Base-by-base conservation (phyloP, 2,329 filamentous ascomycete species). In the Pezicula neosporulosa region DNA sequence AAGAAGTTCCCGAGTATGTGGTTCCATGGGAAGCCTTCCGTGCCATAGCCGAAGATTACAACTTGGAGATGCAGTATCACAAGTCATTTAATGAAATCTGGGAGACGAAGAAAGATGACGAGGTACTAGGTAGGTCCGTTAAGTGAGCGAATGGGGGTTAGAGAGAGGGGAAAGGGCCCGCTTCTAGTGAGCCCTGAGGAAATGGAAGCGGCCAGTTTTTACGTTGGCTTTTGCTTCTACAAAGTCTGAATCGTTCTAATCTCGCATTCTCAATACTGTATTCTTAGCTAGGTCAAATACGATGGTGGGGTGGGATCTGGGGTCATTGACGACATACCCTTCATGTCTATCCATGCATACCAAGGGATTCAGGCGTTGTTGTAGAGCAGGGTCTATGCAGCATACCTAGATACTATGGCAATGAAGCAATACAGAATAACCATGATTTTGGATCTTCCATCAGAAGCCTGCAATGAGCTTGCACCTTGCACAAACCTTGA, bases 1-100 rank as follows among this genome's bases (percentile, higher is more conserved):
- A 97, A 68, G 89, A 92, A 66, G 90, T 96, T 7, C 93, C 94
- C 2, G 94, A 99, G 73, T 99, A 96, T 67, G 93, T 99, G 1
- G 94, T 99, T 1, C 94, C 94, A 0, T 99, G 94, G 93, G 92
- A 96, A 68, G 92, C 91, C 1, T 97, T 99, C 74, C 89, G 94
- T 72, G 92, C 90, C 24, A 76, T 97, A 62, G 94, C 94, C 16
- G 92, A 97, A 67, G 92, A 97, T 66, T 99, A 93, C 77, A 97
- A 97, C 62, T 82, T 99, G 6, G 94, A 99, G 69, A 73, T 97
- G 62, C 88, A 96, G 70, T 99, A 97, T 66, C 89, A 95, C 64
- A 93, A 93, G 70, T 82, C 87, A 0, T 99, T 99, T 68, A 74
- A 83, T 38, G 92, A 97, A 59, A 87, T 99, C 28, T 97, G 93